Conservation (phyloP, 2,329 filamentous ascomycete genomes). For the Monilinia vaccinii-corymbosi region DNA sequence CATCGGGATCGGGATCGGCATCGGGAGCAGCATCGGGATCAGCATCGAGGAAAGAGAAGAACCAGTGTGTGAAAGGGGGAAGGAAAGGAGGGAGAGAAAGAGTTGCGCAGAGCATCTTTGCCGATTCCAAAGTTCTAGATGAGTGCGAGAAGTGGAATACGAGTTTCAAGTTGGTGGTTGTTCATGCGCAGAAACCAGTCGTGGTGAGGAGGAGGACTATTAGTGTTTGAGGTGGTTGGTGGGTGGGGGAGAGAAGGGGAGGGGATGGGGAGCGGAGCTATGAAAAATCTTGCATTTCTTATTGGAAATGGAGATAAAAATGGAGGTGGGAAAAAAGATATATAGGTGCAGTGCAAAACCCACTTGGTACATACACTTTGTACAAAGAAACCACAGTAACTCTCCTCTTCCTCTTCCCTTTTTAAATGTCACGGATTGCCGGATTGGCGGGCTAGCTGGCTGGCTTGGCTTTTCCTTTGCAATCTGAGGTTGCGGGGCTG, state of each 20-base stretch:
- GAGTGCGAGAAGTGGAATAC: slow-evolving; percentile 85
- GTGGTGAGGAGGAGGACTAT: slow-evolving; percentile 20
- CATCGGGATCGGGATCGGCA: background rate
- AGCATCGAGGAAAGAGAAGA: background rate
- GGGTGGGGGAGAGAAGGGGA: background rate
- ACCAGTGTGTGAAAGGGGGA: background rate
- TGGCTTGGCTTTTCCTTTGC: too few relatives aligned
- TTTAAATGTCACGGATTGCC: background rate
- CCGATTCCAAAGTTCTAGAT: slow-evolving; percentile 60
- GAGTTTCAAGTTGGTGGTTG: slow-evolving; percentile 83
- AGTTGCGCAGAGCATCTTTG: slow-evolving; percentile 60
- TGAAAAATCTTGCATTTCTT: too few relatives aligned
- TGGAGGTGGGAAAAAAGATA: background rate
- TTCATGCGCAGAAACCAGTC: slow-evolving; percentile 47
- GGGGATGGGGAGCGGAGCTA: background rate
- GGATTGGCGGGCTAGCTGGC: background rate
- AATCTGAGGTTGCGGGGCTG: background rate
- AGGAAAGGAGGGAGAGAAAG: background rate
- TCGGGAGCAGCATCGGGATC: background rate
- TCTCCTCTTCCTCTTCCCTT: background rate
- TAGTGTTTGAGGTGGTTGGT: slow-evolving; percentile 20
- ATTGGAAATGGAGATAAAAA: too few relatives aligned
- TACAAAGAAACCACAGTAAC: background rate
- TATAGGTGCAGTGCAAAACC: slow-evolving; percentile 4
- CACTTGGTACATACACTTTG: background rate